phyloP scores from a whole-genome alignment of 257 asterid species.

The Misopates orontium region DNA sequence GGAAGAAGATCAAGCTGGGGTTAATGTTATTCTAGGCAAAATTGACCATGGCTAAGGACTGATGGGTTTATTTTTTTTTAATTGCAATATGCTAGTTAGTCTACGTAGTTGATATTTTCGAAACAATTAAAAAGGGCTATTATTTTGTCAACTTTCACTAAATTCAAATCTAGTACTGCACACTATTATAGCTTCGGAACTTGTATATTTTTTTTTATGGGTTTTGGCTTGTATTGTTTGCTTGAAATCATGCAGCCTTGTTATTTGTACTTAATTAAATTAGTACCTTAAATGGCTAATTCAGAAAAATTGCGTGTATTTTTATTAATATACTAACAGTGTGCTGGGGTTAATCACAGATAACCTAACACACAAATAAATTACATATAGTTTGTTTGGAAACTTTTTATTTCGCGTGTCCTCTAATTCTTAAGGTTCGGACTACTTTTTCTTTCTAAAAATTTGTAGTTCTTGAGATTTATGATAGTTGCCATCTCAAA shows the following conservation, averaged over 20 bases:
- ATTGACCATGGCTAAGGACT: slow-evolving; percentile 13
- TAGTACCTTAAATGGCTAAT: not conserved
- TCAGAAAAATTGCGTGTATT: not conserved
- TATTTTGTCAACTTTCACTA: slow-evolving; percentile 34
- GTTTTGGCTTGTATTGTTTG: slow-evolving; percentile 7
- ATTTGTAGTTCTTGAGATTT: too few species aligned
- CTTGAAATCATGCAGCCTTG: not conserved
- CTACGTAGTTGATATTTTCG: slow-evolving; percentile 29
- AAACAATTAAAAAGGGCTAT: slow-evolving; percentile 29
- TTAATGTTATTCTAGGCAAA: slow-evolving; percentile 13
- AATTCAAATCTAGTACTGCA: slow-evolving; percentile 26
- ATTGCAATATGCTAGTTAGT: slow-evolving; percentile 3
- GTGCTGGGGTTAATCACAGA: not conserved
- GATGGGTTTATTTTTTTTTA: not conserved
- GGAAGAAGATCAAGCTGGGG: slow-evolving; percentile 3
- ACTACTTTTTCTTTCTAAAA: too few species aligned
- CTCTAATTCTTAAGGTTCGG: too few species aligned
- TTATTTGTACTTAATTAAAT: not conserved
- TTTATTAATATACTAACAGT: not conserved
- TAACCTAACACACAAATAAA: too few species aligned
- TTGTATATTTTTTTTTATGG: not conserved
- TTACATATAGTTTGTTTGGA: too few species aligned
- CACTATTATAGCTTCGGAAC: slow-evolving; percentile 30
- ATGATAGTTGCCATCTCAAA: too few species aligned
- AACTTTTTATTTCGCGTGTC: too few species aligned